A percentile compares a stretch with the other conserved stretches of the same genome.
Evolutionary conservation across 1,139 yeast genomes (phyloP).

Genomic region (Yamadazyma atmosphaerica): DNA sequence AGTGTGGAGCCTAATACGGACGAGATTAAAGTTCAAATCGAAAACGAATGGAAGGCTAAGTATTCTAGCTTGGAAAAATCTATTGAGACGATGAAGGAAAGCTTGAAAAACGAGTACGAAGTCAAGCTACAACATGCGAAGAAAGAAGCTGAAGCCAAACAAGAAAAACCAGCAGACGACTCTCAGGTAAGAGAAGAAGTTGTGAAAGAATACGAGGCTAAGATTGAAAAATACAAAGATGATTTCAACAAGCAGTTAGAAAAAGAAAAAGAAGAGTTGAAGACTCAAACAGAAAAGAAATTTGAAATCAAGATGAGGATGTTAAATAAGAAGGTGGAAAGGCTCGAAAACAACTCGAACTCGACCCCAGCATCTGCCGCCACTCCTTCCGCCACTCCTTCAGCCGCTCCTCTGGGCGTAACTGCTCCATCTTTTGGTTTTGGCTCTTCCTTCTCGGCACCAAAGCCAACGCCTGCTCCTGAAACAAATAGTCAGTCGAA

Average conservation of each 20-base stretch:
- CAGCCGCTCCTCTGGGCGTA: not conserved
- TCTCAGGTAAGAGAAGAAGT: slow-evolving; percentile 9
- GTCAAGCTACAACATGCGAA: slow-evolving; percentile 18
- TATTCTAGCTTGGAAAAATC: slow-evolving; percentile 21
- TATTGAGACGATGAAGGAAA: slow-evolving; percentile 19
- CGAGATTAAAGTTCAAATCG: slow-evolving; percentile 1
- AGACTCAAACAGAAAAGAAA: slow-evolving; percentile 38
- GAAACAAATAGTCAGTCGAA: too few relatives aligned
- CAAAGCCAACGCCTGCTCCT: slow-evolving; percentile 3
- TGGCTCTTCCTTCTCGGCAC: slow-evolving; percentile 1
- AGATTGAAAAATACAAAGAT: slow-evolving; percentile 26
- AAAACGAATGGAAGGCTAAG: slow-evolving; percentile 13
- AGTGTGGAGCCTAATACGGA: not conserved
- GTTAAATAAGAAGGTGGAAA: slow-evolving; percentile 45
- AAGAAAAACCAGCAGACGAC: slow-evolving; percentile 14
- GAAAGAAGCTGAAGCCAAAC: slow-evolving; percentile 13
- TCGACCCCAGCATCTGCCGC: not conserved
- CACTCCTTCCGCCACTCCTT: not conserved
- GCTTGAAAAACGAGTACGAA: slow-evolving; percentile 21
- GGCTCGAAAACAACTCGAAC: slow-evolving; percentile 21
- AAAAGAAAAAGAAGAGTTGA: slow-evolving; percentile 30
- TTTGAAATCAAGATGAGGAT: slow-evolving; percentile 43
- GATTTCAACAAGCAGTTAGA: slow-evolving; percentile 31
- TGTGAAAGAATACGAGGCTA: slow-evolving; percentile 18
- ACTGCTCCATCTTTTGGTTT: slow-evolving; percentile 2